A percentile compares a stretch with the other conserved stretches of the same genome.
These are phyloP conservation scores for Aspergillus udagawae DNA, from an alignment of 2,329 filamentous ascomycete genomes.

Conservation along the genomic window DNA sequence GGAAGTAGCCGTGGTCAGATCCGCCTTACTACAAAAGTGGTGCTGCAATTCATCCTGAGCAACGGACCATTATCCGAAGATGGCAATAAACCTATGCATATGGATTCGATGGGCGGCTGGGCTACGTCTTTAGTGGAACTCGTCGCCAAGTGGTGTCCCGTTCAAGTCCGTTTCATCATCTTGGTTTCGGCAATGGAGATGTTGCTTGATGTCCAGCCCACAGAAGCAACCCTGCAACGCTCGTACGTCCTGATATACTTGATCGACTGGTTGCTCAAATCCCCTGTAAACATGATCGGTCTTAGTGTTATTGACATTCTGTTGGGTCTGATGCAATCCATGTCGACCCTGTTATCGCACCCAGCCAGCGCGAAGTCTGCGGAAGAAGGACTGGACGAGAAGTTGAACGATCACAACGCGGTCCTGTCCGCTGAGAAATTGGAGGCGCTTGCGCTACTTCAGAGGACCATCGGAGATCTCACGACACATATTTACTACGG, in stretches of 20 bases:
- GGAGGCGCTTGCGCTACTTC: constrained; percentile 66
- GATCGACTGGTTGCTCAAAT: constrained; percentile 77
- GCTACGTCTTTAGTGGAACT: constrained; percentile 76
- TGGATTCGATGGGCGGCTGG: constrained; percentile 62
- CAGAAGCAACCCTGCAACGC: constrained; percentile 66
- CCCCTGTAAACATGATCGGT: constrained; percentile 88
- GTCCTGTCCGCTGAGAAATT: constrained; percentile 51
- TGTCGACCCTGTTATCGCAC: constrained; percentile 71
- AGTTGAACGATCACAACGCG: constrained; percentile 11
- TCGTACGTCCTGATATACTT: constrained; percentile 74
- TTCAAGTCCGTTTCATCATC: constrained; percentile 91
- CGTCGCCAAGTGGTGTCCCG: constrained; percentile 80
- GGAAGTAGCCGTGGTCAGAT: constrained; percentile 76
- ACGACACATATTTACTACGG: constrained; percentile 96
- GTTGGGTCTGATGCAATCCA: constrained; percentile 77
- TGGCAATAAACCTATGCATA: constrained; percentile 38
- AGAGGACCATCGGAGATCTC: constrained; percentile 81
- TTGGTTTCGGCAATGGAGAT: constrained; percentile 76
- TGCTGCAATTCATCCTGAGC: constrained; percentile 67
- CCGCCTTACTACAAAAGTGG: constrained; percentile 66
- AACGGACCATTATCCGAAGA: constrained; percentile 53
- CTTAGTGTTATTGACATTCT: constrained; percentile 95
- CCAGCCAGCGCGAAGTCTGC: constrained; percentile 37
- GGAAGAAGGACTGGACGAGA: constrained; percentile 19
- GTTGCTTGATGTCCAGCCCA: constrained; percentile 63